Conservation (phyloP, 768 basidiomycete species). For the Lactifluus hygrophoroides region DNA sequence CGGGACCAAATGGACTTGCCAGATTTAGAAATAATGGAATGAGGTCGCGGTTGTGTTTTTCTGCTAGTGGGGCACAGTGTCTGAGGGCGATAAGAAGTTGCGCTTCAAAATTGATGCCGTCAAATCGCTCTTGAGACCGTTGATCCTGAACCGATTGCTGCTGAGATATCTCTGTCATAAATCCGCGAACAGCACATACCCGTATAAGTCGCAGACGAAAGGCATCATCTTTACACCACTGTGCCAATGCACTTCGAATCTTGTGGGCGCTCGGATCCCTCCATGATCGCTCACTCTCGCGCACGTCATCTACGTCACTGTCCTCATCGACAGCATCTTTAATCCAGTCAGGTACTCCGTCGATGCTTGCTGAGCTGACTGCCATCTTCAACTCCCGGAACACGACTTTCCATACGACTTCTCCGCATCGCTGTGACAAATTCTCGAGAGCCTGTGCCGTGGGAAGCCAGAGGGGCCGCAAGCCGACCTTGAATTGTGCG, state of each 20-base stretch:
- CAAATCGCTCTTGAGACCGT: conserved; percentile 49
- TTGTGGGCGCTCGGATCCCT: conserved; percentile 66
- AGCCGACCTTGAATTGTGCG: conserved; percentile 91
- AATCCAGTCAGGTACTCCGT: conserved; percentile 25
- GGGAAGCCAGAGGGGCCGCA: conserved; percentile 85
- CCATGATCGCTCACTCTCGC: conserved; percentile 71
- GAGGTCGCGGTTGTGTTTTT: conserved; percentile 82
- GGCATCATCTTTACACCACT: conserved; percentile 36
- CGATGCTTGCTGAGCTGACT: conserved; percentile 19
- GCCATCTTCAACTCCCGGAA: conserved; percentile 49
- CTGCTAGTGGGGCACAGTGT: conserved; percentile 62
- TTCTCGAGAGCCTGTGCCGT: conserved; percentile 57
- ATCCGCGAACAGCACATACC: conserved; percentile 23
- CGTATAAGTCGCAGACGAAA: conserved; percentile 29
- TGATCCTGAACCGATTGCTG: conserved; percentile 29
- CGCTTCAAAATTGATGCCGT: conserved; percentile 64
- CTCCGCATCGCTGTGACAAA: conserved; percentile 48
- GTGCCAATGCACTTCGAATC: conserved; percentile 38
- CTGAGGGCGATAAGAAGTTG: conserved; percentile 68
- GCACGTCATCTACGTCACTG: conserved; percentile 28
- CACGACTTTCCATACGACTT: conserved; percentile 62
- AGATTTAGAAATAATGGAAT: conserved; percentile 69
- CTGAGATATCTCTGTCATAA: neutral
- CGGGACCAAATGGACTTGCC: conserved; percentile 31
- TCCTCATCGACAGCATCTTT: conserved; percentile 19